A percentile compares a stretch with the other conserved stretches of the same genome.
Conservation (phyloP, 305 asterid genomes). For the Andrographis paniculata region DNA sequence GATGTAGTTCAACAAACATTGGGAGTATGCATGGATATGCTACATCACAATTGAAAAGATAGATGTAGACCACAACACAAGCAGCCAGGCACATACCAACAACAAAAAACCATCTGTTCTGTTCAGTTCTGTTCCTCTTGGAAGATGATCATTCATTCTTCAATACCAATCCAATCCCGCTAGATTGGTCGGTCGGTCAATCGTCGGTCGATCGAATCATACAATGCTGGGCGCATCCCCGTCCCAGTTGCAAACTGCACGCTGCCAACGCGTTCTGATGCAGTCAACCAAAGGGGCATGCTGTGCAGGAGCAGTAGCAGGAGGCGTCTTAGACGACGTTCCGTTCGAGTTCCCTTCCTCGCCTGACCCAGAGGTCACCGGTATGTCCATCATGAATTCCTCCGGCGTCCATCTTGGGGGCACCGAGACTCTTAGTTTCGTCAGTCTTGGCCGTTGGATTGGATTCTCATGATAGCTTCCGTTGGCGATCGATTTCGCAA, state of each 20-base stretch:
- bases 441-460: constrained; percentile 69
- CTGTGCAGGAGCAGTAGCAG: constrained; percentile 41
- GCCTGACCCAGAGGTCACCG: constrained; percentile 19
- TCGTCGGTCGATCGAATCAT: too few relatives aligned
- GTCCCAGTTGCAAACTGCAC: constrained; percentile 62
- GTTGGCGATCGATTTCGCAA: constrained; percentile 64
- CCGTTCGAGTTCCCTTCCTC: constrained; percentile 21
- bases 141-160: too few relatives aligned
- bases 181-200: too few relatives aligned
- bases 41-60: not conserved
- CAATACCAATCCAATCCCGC: too few relatives aligned
- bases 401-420: constrained; percentile 97
- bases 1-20: too few relatives aligned
- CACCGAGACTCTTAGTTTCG: constrained; percentile 74
- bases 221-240: constrained; percentile 70
- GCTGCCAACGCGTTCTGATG: constrained; percentile 55
- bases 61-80: too few relatives aligned
- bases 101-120: too few relatives aligned
- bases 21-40: too few relatives aligned
- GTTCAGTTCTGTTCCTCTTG: too few relatives aligned
- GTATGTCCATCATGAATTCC: constrained; percentile 38
- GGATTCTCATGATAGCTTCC: too few relatives aligned
- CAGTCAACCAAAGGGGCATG: constrained; percentile 72
- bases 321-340: constrained; percentile 38
- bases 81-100: too few relatives aligned